phyloP scores from a whole-genome alignment of 768 basidiomycete species.

The Leccinum variicolor region DNA sequence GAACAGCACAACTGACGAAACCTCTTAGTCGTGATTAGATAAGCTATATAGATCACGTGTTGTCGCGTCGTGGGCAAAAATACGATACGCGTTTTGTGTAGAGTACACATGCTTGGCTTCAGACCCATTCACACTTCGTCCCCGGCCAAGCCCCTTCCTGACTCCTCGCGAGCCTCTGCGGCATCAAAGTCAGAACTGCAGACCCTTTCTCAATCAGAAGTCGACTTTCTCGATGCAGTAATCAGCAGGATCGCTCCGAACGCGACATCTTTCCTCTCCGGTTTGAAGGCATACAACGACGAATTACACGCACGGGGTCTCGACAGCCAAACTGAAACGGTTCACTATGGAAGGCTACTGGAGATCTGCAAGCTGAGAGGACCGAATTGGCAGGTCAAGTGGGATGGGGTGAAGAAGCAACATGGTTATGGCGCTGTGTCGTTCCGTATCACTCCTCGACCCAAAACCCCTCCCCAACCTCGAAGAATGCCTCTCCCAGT shows the following conservation, averaged over 20 bases:
- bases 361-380: conserved; percentile 83
- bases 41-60: conserved; percentile 24
- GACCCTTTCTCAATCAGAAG: conserved; percentile 50
- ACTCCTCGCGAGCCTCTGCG: conserved; percentile 41
- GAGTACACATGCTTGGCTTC: conserved; percentile 40
- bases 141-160: conserved; percentile 36
- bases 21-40: conserved; percentile 26
- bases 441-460: conserved; percentile 13
- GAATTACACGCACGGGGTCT: conserved; percentile 70
- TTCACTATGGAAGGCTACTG: conserved; percentile 78
- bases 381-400: conserved; percentile 77
- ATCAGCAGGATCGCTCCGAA: conserved; percentile 61
- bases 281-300: conserved; percentile 86
- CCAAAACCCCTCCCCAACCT: conserved; percentile 15
- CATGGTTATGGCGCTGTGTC: conserved; percentile 37
- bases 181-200: conserved; percentile 47
- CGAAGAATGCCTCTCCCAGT: conserved; percentile 15
- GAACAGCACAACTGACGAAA: no score
- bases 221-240: conserved; percentile 73
- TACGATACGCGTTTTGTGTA: conserved; percentile 11
- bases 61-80: conserved; percentile 25
- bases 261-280: conserved; percentile 72
- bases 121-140: conserved; percentile 48
- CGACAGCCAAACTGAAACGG: conserved; percentile 73
- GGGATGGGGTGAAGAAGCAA: conserved; percentile 65